Evolutionary conservation across 192 early-diverging fungal species (phyloP).

Genomic region (Podila epigama): DNA sequence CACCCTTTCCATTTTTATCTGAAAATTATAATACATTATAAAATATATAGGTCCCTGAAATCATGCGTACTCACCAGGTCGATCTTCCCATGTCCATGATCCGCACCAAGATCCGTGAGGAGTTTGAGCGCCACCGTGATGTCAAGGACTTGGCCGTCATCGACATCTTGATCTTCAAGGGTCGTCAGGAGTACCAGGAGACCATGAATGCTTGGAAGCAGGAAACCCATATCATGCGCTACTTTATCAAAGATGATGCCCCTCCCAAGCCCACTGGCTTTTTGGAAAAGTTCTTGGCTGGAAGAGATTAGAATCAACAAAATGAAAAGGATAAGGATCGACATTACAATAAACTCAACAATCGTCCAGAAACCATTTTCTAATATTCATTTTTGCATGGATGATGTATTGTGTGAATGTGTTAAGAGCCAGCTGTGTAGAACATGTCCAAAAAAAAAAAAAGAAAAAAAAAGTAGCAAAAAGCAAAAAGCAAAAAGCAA

Average conservation of each 20-base stretch:
- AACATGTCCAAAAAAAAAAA: no score
- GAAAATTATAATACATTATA: not conserved
- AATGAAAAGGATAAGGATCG: not conserved
- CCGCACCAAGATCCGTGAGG: conserved; percentile 84
- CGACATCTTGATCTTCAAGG: conserved; percentile 90
- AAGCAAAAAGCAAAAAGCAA: no score
- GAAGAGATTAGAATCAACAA: conserved; percentile 49
- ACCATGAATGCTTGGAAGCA: conserved; percentile 95
- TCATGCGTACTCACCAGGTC: conserved; percentile 76
- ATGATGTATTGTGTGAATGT: no score
- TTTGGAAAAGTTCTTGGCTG: conserved; percentile 84
- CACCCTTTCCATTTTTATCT: no score
- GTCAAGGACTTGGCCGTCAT: conserved; percentile 77
- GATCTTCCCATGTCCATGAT: conserved; percentile 75
- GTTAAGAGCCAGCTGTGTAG: no score
- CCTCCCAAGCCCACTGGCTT: conserved; percentile 74
- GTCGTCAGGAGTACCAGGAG: conserved; percentile 87
- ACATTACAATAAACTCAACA: not conserved
- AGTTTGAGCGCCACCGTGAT: conserved; percentile 87
- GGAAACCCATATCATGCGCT: conserved; percentile 85
- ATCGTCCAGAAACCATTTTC: no score
- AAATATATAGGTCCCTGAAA: conserved; percentile 69
- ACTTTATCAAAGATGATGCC: conserved; percentile 81
- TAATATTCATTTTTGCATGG: no score
- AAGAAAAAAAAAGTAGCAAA: no score